These are phyloP conservation scores for Xylaria intraflava DNA, from an alignment of 495 filamentous ascomycete species.

Conservation along the genomic window DNA sequence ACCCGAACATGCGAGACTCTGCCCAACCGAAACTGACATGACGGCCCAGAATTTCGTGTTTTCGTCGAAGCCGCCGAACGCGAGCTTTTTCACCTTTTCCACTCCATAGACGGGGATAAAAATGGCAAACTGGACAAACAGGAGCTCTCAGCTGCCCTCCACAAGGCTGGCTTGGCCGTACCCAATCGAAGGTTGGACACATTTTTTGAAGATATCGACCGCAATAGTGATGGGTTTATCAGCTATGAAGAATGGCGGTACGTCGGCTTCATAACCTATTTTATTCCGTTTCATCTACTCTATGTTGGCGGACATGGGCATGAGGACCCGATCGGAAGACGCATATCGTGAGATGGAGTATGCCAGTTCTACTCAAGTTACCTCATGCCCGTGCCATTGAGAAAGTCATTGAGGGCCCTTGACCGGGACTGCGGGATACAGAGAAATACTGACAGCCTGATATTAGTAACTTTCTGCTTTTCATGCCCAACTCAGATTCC, in stretches of 20 bases:
- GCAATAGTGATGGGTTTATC: conserved; percentile 81
- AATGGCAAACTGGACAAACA: conserved; percentile 84
- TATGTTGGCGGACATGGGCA: conserved; percentile 3
- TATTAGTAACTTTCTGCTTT: conserved; percentile 83
- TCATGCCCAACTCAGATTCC: conserved; percentile 65
- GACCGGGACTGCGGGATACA: not conserved
- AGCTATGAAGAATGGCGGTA: conserved; percentile 97
- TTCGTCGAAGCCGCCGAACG: conserved; percentile 85
- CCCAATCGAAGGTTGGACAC: conserved; percentile 68
- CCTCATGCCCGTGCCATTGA: not conserved
- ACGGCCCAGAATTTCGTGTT: conserved; percentile 64
- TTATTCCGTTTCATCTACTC: not conserved
- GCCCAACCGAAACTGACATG: conserved; percentile 1
- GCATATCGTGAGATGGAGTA: not conserved
- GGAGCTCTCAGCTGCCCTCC: conserved; percentile 74
- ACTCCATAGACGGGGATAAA: conserved; percentile 75
- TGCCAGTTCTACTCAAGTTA: not conserved
- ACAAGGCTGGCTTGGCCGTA: conserved; percentile 69
- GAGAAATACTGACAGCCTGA: conserved; percentile 13
- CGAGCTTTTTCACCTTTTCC: conserved; percentile 74
- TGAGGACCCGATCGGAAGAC: not conserved
- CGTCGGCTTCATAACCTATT: conserved; percentile 22
- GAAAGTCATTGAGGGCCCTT: not conserved
- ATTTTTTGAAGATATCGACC: conserved; percentile 86
- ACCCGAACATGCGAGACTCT: not conserved